Conservation (phyloP, 2,329 filamentous ascomycete species). For the Trichophyton rubrum region DNA sequence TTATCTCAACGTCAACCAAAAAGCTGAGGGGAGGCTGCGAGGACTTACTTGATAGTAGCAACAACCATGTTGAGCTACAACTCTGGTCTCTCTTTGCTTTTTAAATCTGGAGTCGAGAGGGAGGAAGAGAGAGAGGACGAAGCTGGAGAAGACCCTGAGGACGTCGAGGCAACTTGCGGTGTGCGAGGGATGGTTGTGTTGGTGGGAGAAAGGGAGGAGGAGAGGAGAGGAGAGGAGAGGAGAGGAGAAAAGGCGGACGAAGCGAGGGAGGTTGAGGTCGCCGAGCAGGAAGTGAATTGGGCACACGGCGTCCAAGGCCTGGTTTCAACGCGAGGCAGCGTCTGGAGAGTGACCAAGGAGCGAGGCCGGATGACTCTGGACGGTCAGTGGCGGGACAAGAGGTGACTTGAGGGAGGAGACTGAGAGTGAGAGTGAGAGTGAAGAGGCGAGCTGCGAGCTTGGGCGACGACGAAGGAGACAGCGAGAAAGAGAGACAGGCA, state of each 20-base stretch:
- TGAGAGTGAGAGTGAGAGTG: not conserved
- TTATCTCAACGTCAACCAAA: not conserved
- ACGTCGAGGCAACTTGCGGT: not conserved
- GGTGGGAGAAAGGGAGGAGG: not conserved
- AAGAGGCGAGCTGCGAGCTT: not conserved
- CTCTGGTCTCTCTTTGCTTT: not conserved
- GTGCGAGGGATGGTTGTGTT: not conserved
- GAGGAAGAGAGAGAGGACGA: not conserved
- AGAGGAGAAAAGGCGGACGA: not conserved
- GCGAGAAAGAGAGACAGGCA: not conserved
- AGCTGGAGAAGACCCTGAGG: not conserved
- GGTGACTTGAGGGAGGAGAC: not conserved
- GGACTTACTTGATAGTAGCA: conserved; percentile 50
- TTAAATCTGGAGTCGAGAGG: not conserved
- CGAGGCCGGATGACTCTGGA: too few species aligned
- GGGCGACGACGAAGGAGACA: not conserved
- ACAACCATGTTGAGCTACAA: conserved; percentile 40
- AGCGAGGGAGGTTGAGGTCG: not conserved
- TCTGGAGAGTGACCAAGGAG: not conserved
- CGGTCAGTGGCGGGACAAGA: not conserved
- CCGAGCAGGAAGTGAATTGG: not conserved
- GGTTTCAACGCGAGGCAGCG: not conserved
- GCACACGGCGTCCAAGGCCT: too few species aligned
- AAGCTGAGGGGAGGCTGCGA: not conserved
- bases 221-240: not conserved